Conservation (phyloP, 495 filamentous ascomycete genomes). For the Neurospora tetraspora region DNA sequence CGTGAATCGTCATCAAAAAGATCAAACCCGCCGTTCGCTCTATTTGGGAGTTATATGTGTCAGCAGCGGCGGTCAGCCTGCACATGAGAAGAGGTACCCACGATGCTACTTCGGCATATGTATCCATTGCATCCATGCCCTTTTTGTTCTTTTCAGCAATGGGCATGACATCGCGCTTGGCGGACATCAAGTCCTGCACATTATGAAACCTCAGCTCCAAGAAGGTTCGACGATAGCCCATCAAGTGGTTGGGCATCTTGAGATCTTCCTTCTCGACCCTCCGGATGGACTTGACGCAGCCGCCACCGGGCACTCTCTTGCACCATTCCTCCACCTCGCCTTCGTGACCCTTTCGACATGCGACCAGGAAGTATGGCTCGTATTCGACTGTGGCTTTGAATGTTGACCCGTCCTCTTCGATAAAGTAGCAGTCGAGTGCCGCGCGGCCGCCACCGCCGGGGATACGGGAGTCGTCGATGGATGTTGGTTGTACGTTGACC, state of each 20-base stretch:
- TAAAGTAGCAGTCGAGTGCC: conserved; percentile 93
- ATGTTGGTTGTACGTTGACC: conserved; percentile 86
- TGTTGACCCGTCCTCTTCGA: conserved; percentile 82
- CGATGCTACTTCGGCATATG: conserved; percentile 93
- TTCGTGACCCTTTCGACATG: conserved; percentile 79
- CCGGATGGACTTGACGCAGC: conserved; percentile 66
- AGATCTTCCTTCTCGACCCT: conserved; percentile 88
- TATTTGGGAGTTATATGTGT: conserved; percentile 26
- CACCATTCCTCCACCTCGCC: conserved; percentile 95
- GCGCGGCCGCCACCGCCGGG: conserved; percentile 68
- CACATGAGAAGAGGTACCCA: conserved; percentile 30
- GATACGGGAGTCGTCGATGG: conserved; percentile 72
- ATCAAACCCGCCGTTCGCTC: conserved; percentile 81
- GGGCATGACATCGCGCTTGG: conserved; percentile 72
- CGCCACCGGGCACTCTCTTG: conserved; percentile 70
- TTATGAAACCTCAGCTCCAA: conserved; percentile 81
- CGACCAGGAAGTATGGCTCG: conserved; percentile 92
- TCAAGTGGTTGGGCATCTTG: conserved; percentile 88
- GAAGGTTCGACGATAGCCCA: conserved; percentile 82
- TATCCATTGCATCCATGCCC: conserved; percentile 90
- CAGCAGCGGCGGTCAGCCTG: neutral
- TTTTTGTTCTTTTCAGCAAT: conserved; percentile 95
- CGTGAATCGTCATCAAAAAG: conserved; percentile 91
- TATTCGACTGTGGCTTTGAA: conserved; percentile 97
- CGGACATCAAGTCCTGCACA: conserved; percentile 72